Evolutionary conservation across 129 eudicot genomes (phyloP).

Genomic region (Calendula officinalis): DNA sequence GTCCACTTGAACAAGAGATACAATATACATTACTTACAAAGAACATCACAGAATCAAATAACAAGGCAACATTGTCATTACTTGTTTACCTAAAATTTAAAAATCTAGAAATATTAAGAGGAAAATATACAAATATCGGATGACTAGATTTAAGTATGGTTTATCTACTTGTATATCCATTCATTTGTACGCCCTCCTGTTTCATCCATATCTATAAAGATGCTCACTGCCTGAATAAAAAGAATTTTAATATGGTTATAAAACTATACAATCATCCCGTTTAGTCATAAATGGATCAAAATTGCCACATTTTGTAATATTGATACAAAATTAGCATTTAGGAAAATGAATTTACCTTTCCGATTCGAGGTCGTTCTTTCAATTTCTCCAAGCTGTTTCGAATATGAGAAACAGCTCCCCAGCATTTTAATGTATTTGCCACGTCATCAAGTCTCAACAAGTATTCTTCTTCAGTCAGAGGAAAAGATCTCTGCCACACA

Average conservation of each 20-base stretch:
- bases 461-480: constrained; percentile 94
- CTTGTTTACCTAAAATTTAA: constrained; percentile 22
- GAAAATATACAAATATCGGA: constrained; percentile 26
- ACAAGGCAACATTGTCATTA: constrained; percentile 25
- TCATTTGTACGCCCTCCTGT: constrained; percentile 96
- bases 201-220: constrained; percentile 97
- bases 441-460: constrained; percentile 96
- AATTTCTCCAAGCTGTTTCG: constrained; percentile 69
- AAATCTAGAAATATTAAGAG: constrained; percentile 18
- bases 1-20: background rate
- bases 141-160: too few relatives aligned
- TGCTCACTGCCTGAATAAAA: constrained; percentile 83
- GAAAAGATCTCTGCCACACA: constrained; percentile 79
- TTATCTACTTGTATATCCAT: constrained; percentile 91
- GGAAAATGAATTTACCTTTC: constrained; percentile 56
- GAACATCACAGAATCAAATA: constrained; percentile 34
- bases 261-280: too few relatives aligned
- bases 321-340: background rate
- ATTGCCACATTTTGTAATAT: background rate
- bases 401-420: constrained; percentile 99
- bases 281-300: too few relatives aligned
- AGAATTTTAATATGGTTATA: background rate
- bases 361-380: constrained; percentile 96
- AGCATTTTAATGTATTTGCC: constrained; percentile 88
- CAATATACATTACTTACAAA: constrained; percentile 25